Evolutionary conservation across 2,329 filamentous ascomycete genomes (phyloP).

Genomic region (Pezicula radicicola): DNA sequence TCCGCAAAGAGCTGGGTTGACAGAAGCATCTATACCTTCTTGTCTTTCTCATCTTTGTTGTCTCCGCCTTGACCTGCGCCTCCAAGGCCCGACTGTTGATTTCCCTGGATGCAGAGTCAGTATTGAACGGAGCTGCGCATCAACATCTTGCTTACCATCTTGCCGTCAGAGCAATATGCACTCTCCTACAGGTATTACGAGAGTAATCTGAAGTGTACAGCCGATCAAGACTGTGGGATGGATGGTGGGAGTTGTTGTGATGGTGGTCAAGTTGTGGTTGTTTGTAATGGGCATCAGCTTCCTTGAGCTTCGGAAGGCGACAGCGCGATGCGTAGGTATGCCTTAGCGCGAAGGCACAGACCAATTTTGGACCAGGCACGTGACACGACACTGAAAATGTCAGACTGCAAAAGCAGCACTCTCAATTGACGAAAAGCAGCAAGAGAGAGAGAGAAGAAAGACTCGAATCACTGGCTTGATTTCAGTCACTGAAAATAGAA

Average conservation of each 20-base stretch:
- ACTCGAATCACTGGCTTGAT: no score
- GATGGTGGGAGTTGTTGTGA: conserved; percentile 14
- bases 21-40: conserved; percentile 65
- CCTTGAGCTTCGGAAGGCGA: conserved; percentile 18
- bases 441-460: no score
- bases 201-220: background rate
- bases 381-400: background rate
- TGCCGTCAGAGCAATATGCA: conserved; percentile 11
- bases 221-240: conserved; percentile 7
- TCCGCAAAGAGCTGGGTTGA: background rate
- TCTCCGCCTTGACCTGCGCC: conserved; percentile 61
- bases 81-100: conserved; percentile 38
- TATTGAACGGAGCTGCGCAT: conserved; percentile 8
- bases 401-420: no score
- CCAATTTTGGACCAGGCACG: background rate
- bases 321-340: conserved; percentile 7
- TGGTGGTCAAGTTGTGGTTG: conserved; percentile 13
- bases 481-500: no score
- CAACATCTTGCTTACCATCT: conserved; percentile 24
- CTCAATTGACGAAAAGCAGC: no score
- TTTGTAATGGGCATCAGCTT: conserved; percentile 20
- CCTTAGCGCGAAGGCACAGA: background rate
- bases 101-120: conserved; percentile 27
- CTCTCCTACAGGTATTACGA: conserved; percentile 1
- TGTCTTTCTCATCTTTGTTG: conserved; percentile 82